Base-by-base conservation (phyloP, 768 basidiomycete genomes). In the Brasilioporus rufonigricans region DNA sequence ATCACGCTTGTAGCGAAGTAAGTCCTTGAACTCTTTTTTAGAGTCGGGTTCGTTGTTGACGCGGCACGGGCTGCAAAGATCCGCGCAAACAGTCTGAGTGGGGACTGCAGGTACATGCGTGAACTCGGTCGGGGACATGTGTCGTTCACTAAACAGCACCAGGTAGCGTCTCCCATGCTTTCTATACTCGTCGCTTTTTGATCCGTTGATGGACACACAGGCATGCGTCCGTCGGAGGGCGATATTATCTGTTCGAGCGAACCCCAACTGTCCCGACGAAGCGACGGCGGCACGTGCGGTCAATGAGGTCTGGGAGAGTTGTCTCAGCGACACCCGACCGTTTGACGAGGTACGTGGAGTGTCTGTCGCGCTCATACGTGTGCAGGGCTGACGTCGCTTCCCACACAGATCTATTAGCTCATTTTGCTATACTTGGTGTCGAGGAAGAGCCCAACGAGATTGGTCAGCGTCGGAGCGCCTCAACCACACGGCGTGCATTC, bases 1-100 rank as follows among this genome's bases (percentile, higher is more conserved):
- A 97, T 75, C 93, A 97, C 68, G 97, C 96, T 3, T 99, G 97
- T 70, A 93, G 90, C 65, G 96, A 98, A 83, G 96, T 96, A 60
- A 64, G 85, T 74, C 24, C 41, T 9, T 13, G 31, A 26, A 41
- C n/a, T n/a, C n/a, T n/a, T n/a, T n/a, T n/a, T n/a, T n/a, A n/a
- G n/a, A n/a, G n/a, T n/a, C n/a, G n/a, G n/a, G n/a, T n/a, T n/a
- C n/a, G n/a, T n/a, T n/a, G n/a, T n/a, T n/a, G 3, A 6, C 47
- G 14, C 18, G 27, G 12, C 1, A 29, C n/a, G 41, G 44, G 36
- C n/a, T 43, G 9, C 39, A 43, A 67, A 98, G 96, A 97, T 99
- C 67, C 86, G 97, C 41, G 95, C 97, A 0, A 96, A 93, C 58
- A 96, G 85, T 69, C 71, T 98, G 47, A 91, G 91, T 59, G 95